Evolutionary conservation across 768 basidiomycete species (phyloP).

Genomic region (Infundibulicybe gibba): DNA sequence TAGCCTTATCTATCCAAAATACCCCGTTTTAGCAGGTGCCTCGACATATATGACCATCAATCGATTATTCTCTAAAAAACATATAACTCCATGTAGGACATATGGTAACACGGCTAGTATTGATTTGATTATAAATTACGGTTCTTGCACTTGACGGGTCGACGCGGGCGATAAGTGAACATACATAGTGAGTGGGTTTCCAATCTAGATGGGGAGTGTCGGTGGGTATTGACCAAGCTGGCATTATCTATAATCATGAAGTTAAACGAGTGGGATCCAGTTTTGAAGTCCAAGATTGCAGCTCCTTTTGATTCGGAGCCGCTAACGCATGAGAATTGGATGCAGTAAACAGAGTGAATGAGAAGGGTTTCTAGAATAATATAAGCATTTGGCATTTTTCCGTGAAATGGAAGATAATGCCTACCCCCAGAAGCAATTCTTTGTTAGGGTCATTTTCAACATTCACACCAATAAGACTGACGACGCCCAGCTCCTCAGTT

Average conservation of each 20-base stretch:
- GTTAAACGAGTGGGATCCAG: conserved; percentile 77
- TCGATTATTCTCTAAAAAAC: too few relatives aligned
- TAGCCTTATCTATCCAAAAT: too few relatives aligned
- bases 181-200: too few relatives aligned
- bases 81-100: too few relatives aligned
- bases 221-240: neutral
- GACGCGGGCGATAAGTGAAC: too few relatives aligned
- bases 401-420: conserved; percentile 23
- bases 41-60: too few relatives aligned
- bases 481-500: conserved; percentile 81
- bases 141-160: too few relatives aligned
- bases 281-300: conserved; percentile 81
- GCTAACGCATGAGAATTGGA: conserved; percentile 91
- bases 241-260: conserved; percentile 19
- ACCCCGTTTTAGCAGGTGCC: too few relatives aligned
- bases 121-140: too few relatives aligned
- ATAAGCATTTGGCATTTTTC: conserved; percentile 1
- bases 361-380: conserved; percentile 64
- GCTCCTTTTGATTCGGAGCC: conserved; percentile 77
- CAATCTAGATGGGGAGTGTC: too few relatives aligned
- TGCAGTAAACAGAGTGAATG: conserved; percentile 88
- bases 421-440: conserved; percentile 80
- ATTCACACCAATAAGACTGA: conserved; percentile 82
- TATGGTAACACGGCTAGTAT: too few relatives aligned
- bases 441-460: conserved; percentile 86